A percentile compares a stretch with the other conserved stretches of the same genome.
These are phyloP conservation scores for Microascus cirrosus DNA, from an alignment of 2,329 filamentous ascomycete species.

Conservation along the genomic window DNA sequence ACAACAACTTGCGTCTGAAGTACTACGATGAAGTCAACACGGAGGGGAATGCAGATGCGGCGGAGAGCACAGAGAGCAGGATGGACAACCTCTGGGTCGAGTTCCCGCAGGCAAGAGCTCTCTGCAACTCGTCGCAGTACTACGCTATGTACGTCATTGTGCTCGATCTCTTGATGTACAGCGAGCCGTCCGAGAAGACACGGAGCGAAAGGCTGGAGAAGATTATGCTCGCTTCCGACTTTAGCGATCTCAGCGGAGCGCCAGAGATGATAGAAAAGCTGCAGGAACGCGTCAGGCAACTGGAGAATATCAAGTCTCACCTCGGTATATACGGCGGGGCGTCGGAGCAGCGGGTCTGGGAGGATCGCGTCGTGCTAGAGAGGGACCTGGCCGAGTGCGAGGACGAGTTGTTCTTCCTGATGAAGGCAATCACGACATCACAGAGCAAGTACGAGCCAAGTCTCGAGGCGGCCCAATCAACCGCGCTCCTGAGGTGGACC, in stretches of 20 bases:
- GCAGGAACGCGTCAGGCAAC: constrained; percentile 83
- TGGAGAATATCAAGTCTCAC: constrained; percentile 92
- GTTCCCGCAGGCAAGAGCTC: constrained; percentile 85
- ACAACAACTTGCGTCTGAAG: constrained; percentile 92
- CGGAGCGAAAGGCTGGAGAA: constrained; percentile 90
- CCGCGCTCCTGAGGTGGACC: constrained; percentile 78
- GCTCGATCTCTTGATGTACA: constrained; percentile 89
- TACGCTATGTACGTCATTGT: constrained; percentile 98
- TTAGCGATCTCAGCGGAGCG: constrained; percentile 88
- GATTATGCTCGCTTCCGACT: constrained; percentile 97
- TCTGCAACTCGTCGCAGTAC: constrained; percentile 95
- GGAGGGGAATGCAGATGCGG: constrained; percentile 29
- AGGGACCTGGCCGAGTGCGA: constrained; percentile 81
- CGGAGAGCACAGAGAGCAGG: constrained; percentile 49
- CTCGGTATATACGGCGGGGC: constrained; percentile 88
- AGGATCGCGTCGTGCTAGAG: constrained; percentile 80
- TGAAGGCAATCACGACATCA: constrained; percentile 98
- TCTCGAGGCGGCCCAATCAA: constrained; percentile 38
- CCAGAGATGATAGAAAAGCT: constrained; percentile 86
- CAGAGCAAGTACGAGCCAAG: constrained; percentile 72
- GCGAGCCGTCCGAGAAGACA: constrained; percentile 93
- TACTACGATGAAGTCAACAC: constrained; percentile 88
- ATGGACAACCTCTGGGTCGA: constrained; percentile 96
- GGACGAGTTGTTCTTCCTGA: constrained; percentile 98
- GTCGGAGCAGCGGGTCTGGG: constrained; percentile 82